Conservation (phyloP, 768 basidiomycete species). For the Exidia glandulosa region DNA sequence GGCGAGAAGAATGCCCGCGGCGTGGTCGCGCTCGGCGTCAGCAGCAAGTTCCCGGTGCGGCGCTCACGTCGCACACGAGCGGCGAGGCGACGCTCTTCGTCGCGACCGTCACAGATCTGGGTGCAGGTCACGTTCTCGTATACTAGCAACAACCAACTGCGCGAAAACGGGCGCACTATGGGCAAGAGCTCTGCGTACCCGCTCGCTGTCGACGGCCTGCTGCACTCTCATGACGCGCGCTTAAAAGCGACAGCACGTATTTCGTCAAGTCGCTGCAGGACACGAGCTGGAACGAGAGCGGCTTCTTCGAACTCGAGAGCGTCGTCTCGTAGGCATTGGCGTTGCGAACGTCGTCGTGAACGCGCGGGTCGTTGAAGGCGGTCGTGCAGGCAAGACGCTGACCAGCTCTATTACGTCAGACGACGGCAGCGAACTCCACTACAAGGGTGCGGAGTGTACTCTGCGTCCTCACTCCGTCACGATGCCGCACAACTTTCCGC, state of each 20-base stretch:
- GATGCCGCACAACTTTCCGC: slow-evolving; percentile 83
- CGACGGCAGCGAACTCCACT: slow-evolving; percentile 52
- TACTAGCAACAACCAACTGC: slow-evolving; percentile 60
- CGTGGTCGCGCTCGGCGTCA: slow-evolving; percentile 83
- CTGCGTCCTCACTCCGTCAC: slow-evolving; percentile 92
- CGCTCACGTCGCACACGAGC: slow-evolving; percentile 48
- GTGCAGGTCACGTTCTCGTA: slow-evolving; percentile 89
- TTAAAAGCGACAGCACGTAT: slow-evolving; percentile 91
- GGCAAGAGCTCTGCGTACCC: slow-evolving; percentile 91
- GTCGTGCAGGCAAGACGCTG: slow-evolving; percentile 55
- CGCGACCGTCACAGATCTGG: slow-evolving; percentile 76
- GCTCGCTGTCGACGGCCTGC: slow-evolving; percentile 85
- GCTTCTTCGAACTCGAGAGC: slow-evolving; percentile 89
- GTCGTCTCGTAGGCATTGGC: slow-evolving; percentile 82
- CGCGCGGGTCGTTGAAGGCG: slow-evolving; percentile 68
- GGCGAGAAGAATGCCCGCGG: slow-evolving; percentile 78
- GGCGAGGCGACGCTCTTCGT: slow-evolving; percentile 84
- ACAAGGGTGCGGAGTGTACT: slow-evolving; percentile 51
- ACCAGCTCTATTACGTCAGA: slow-evolving; percentile 81
- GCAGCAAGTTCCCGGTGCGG: slow-evolving; percentile 87
- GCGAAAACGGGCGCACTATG: slow-evolving; percentile 92
- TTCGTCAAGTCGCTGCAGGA: slow-evolving; percentile 86
- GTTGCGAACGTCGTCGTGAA: slow-evolving; percentile 83
- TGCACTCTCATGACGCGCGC: slow-evolving; percentile 43
- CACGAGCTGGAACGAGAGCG: slow-evolving; percentile 81